phyloP scores from a whole-genome alignment of 192 early-diverging fungal genomes.

The Coemansia sp. region DNA sequence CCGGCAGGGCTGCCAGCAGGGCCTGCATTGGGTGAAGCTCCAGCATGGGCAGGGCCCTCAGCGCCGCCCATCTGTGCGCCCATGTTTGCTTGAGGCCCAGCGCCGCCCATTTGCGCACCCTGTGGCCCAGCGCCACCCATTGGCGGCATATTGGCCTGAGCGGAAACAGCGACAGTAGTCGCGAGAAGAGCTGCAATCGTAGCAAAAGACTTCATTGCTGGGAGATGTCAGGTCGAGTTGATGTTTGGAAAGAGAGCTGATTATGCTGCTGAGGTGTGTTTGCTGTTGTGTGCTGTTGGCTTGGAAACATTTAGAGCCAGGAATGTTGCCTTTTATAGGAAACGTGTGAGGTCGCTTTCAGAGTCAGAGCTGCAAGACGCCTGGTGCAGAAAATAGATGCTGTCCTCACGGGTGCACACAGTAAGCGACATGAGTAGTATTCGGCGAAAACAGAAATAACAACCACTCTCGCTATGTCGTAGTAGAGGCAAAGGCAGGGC shows the following conservation, averaged over 20 bases:
- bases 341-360: not conserved
- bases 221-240: not conserved
- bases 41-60: constrained; percentile 20
- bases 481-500: not conserved
- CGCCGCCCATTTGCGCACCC: constrained; percentile 12
- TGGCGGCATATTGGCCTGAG: constrained; percentile 25
- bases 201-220: constrained; percentile 38
- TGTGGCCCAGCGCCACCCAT: constrained; percentile 31
- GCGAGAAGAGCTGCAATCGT: constrained; percentile 23
- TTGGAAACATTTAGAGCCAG: not conserved
- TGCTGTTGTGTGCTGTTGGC: not conserved
- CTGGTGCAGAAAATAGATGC: not conserved
- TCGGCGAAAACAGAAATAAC: not conserved
- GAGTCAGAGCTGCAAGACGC: not conserved
- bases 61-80: constrained; percentile 25
- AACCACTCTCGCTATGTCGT: not conserved
- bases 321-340: not conserved
- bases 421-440: not conserved
- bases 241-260: not conserved
- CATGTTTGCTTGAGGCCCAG: constrained; percentile 11
- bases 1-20: constrained; percentile 50
- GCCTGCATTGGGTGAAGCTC: constrained; percentile 24
- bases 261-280: not conserved
- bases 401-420: not conserved
- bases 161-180: constrained; percentile 24